Base-by-base conservation (phyloP, 805 yeast species). In the Citeromyces nyonsensis region DNA sequence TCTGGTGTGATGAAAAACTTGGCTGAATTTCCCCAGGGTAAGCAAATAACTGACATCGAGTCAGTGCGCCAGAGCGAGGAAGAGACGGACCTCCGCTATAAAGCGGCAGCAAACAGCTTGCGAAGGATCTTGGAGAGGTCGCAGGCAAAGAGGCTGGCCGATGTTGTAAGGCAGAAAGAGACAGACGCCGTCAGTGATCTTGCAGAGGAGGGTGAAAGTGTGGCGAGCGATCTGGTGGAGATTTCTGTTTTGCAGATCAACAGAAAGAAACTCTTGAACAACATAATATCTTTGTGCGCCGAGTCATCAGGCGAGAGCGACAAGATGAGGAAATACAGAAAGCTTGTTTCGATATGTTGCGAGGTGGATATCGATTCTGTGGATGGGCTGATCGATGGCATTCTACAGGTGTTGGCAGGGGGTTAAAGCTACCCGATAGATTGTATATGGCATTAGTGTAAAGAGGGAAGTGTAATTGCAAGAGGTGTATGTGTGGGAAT, bases 341-440 rank as follows among this genome's bases (percentile, higher is more conserved):
- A 73, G 41, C 61, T 79, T 47, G 75, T 79, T 31, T 66, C 83
- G 34, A 64, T 69, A 33, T 69, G 83, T 39, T 75, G 85, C 31
- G 82, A 73, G 28, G 66, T 80, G 35, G 69, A 69, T 8, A 63
- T 73, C 14, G 69, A 68, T 39, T 81, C 77, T 41, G 79, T 79
- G 27, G 83, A 76, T 45, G 68, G 65, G 30, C 66, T 74, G 38
- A 56, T 78, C 33, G 78, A 75, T 44, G 78, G 74, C 6, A 71
- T 78, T 26, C 57, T 50, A 35, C 51, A 49, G 13, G 33, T 33
- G 5, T 26, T 32, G 11, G 22, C 22, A 7, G 22, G 22, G 5
- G 22, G 22, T 5, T 18, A 18, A 18, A 18, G 5, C 22, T 5
- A 5, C 22, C 7, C 22, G 5, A n/a, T n/a, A n/a, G n/a, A n/a